Base-by-base conservation (phyloP, 805 yeast genomes). In the Ogataea nakhonphanomensis region DNA sequence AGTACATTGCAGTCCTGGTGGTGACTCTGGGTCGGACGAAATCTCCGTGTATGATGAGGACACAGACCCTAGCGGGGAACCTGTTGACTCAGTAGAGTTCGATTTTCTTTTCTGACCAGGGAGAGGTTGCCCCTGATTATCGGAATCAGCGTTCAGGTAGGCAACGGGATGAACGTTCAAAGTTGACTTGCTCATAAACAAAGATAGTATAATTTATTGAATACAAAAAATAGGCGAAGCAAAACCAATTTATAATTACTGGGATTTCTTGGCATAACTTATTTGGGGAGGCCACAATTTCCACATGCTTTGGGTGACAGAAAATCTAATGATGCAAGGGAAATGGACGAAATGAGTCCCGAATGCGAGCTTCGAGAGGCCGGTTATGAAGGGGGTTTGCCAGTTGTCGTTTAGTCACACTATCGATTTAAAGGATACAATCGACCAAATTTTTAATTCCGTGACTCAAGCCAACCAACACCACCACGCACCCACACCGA, bases 161-260 rank as follows among this genome's bases (percentile, higher is more conserved):
- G 60, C 48, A 13, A 59, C 57, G 2, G 63, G 64, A 34, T 58
- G 61, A 25, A 59, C 47, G 33, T 58, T 55, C 28, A 50, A 43
- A 10, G 43, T 28, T 4, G 33, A 27, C 37, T 43, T 36, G 35
- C 37, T 37, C 39, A 41, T 35, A 17, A 12, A 9, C 8, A 25
- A 11, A 25, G 22, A 8, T 22, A 12, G 10, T 13, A 10, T 21
- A 34, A 25, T 12, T 14, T 15, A 29, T 21, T 23, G 12, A 12
- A 20, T n/a, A 24, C 17, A 20, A 35, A 30, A 35, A 39, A 39
- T 30, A 23, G 36, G 42, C 42, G 42, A 39, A 26, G 24, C 31
- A 25, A 10, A 34, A 23, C 28, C 26, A 31, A 37, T 31, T 31
- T 37, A 32, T 23, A 24, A 21, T 32, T 13, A 17, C 12, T 8